phyloP scores from a whole-genome alignment of 257 asterid species.

The Coffea canephora region DNA sequence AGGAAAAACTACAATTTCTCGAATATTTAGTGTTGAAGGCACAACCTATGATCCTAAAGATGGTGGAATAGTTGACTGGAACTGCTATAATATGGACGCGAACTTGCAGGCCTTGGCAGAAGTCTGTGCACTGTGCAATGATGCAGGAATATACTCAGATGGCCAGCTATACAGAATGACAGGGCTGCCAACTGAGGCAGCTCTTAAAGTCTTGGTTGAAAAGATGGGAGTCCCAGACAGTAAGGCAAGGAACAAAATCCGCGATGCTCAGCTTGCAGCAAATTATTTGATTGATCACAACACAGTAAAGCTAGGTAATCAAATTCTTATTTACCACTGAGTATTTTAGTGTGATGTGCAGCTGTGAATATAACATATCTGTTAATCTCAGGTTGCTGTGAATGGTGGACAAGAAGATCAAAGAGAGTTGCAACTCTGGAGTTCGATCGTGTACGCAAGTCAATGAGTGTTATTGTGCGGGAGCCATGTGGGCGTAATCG shows the following conservation, averaged over 20 bases:
- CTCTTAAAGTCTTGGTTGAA: slow-evolving; percentile 87
- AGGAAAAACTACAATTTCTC: slow-evolving; percentile 27
- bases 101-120: slow-evolving; percentile 63
- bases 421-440: slow-evolving; percentile 73
- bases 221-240: slow-evolving; percentile 73
- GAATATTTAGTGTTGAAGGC: slow-evolving; percentile 53
- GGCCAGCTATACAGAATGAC: slow-evolving; percentile 64
- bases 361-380: slow-evolving; percentile 13
- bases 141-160: slow-evolving; percentile 64
- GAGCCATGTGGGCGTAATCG: slow-evolving; percentile 57
- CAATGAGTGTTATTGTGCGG: slow-evolving; percentile 79
- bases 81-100: slow-evolving; percentile 56
- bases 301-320: slow-evolving; percentile 57
- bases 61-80: slow-evolving; percentile 73
- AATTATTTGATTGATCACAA: slow-evolving; percentile 59
- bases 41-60: slow-evolving; percentile 73
- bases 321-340: neutral
- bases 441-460: slow-evolving; percentile 85
- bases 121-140: slow-evolving; percentile 78
- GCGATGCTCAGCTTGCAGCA: slow-evolving; percentile 43
- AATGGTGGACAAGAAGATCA: slow-evolving; percentile 74
- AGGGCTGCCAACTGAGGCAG: slow-evolving; percentile 89
- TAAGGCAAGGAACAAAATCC: slow-evolving; percentile 50
- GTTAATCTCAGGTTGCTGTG: slow-evolving; percentile 55
- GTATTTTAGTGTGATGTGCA: neutral